Percentiles rank a stretch among this genome's conserved stretches.
phyloP scores from a whole-genome alignment of 2,329 filamentous ascomycete species.

The Arthroderma sp. region DNA sequence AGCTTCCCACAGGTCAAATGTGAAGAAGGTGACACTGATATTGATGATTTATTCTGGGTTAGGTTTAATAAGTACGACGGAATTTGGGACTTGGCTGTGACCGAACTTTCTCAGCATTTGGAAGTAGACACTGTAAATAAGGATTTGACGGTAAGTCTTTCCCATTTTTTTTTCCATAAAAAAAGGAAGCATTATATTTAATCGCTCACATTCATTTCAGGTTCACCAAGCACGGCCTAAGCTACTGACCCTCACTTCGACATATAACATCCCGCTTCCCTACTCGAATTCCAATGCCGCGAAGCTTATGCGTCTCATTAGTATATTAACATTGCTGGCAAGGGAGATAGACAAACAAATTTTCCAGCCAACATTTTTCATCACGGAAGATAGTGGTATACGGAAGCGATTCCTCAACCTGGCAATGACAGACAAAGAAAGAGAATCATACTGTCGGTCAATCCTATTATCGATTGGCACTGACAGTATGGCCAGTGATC shows the following conservation, averaged over 20 bases:
- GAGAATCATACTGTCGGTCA: not conserved
- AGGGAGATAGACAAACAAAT: not conserved
- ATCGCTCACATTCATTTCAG: not conserved
- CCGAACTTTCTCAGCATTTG: not conserved
- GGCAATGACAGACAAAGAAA: not conserved
- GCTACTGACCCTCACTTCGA: not conserved
- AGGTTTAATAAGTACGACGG: not conserved
- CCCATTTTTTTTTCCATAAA: not conserved
- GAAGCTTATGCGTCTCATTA: not conserved
- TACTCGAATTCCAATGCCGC: not conserved
- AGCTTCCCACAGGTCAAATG: not conserved
- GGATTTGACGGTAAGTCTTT: not conserved
- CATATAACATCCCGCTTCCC: not conserved
- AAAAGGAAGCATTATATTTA: not conserved
- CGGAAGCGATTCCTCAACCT: not conserved
- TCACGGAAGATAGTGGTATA: not conserved
- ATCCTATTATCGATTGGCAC: not conserved
- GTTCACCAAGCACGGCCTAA: not conserved
- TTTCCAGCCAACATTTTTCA: not conserved
- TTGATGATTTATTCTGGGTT: not conserved
- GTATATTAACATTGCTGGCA: not conserved
- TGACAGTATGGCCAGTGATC: not conserved
- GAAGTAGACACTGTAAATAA: not conserved
- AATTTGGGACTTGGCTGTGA: not conserved
- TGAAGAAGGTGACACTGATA: not conserved